phyloP scores from a whole-genome alignment of 768 basidiomycete species.

The Rossbeevera mucosa region DNA sequence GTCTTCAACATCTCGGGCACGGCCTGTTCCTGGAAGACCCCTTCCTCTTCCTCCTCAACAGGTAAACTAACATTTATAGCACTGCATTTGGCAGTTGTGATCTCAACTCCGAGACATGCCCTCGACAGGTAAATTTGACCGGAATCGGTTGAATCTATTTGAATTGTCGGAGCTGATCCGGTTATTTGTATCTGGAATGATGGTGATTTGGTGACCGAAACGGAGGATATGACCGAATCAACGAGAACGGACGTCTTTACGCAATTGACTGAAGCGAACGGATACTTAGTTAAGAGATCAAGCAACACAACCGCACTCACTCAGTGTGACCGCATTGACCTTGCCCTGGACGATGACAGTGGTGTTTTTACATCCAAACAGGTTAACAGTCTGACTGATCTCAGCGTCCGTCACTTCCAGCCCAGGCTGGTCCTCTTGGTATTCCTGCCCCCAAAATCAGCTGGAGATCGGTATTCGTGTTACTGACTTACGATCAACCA shows the following conservation, averaged over 20 bases:
- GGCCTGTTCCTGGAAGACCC: constrained; percentile 83
- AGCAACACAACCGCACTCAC: constrained; percentile 37
- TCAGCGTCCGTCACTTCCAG: constrained; percentile 74
- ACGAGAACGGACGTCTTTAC: constrained; percentile 83
- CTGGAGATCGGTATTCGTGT: neutral
- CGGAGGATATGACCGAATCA: constrained; percentile 87
- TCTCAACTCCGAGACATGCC: constrained; percentile 72
- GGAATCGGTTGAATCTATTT: constrained; percentile 91
- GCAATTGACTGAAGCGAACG: constrained; percentile 64
- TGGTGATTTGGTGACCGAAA: constrained; percentile 86
- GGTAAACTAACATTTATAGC: constrained; percentile 88
- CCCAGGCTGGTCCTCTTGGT: constrained; percentile 75
- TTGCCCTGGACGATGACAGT: constrained; percentile 87
- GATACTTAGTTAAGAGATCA: constrained; percentile 3
- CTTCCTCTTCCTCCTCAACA: constrained; percentile 84
- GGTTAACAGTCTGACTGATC: constrained; percentile 78
- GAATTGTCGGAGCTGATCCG: constrained; percentile 85
- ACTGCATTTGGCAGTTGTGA: constrained; percentile 92
- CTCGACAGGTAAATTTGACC: constrained; percentile 93
- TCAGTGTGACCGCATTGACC: constrained; percentile 86
- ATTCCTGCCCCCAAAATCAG: constrained; percentile 56
- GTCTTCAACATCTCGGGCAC: constrained; percentile 97
- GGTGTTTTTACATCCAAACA: constrained; percentile 86
- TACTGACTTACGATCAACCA: constrained; percentile 74
- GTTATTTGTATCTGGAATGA: constrained; percentile 92